phyloP scores from a whole-genome alignment of 106 monocot species.

The Apostasia ramifera region DNA sequence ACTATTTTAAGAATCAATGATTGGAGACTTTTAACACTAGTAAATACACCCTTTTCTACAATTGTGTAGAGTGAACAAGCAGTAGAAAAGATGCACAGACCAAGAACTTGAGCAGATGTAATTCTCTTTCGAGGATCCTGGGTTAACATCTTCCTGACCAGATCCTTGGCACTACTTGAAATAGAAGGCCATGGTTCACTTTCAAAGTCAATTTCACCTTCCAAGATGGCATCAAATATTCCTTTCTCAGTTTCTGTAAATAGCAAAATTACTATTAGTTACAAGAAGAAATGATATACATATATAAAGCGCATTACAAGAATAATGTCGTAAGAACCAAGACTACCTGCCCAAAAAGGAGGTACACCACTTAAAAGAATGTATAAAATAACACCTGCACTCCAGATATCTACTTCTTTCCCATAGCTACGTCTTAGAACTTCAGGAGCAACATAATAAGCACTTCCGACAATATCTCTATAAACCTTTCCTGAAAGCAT shows the following conservation, averaged over 20 bases:
- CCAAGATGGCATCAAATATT: constrained; percentile 56
- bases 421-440: constrained; percentile 29
- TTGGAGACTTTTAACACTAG: too few relatives aligned
- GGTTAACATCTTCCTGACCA: constrained; percentile 51
- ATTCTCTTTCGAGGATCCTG: constrained; percentile 47
- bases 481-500: constrained; percentile 31
- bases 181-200: constrained; percentile 61
- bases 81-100: constrained; percentile 17
- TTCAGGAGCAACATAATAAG: constrained; percentile 53
- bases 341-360: constrained; percentile 46
- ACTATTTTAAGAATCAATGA: too few relatives aligned
- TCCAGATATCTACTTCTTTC: constrained; percentile 46
- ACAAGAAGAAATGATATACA: neutral
- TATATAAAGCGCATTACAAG: neutral
- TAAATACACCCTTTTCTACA: too few relatives aligned
- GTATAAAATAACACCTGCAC: constrained; percentile 46
- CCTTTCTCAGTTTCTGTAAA: constrained; percentile 62
- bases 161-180: constrained; percentile 55
- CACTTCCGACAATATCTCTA: constrained; percentile 50
- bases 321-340: neutral
- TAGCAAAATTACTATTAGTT: neutral
- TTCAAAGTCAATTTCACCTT: constrained; percentile 56
- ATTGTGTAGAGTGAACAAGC: neutral
- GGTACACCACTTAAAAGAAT: constrained; percentile 48
- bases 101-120: constrained; percentile 61